Evolutionary conservation across 768 basidiomycete species (phyloP), one percentile per base, ranked within the genome.

Genomic region (Pleurotus eryngii): DNA sequence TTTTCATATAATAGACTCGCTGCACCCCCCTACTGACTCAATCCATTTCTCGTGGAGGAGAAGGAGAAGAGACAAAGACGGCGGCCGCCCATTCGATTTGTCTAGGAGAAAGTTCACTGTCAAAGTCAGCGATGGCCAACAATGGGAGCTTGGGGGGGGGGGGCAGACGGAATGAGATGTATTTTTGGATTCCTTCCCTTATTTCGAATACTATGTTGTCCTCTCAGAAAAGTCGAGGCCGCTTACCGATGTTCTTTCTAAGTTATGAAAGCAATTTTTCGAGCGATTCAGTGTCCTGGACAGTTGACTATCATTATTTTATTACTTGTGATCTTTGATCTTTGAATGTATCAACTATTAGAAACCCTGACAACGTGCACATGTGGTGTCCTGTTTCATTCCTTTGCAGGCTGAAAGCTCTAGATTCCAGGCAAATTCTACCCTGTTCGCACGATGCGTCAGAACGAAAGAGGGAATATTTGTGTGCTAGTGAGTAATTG

Each of bases 151-250:
- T n/a, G n/a, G n/a, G n/a, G n/a, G n/a, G n/a, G n/a, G n/a, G n/a
- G n/a, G n/a, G n/a, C n/a, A n/a, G n/a, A n/a, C n/a, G n/a, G n/a
- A n/a, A n/a, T n/a, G 81, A 89, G 64, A 84, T 92, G 48, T 98
- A 99, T 69, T 73, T 69, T 73, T 98, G 63, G 96, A 98, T 67
- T 87, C 92, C 3, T 98, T 98, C 81, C 97, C 97, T 0, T n/a
- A n/a, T n/a, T 98, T 98, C 74, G 93, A 98, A 73, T 96, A 95
- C 67, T 98, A 94, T 63, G 89, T 98, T 48, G 87, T 99, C n/a
- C 70, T 99, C 50, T 99, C 50, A 77, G 95, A 58, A 83, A 89
- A 61, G 92, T 96, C 45, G 94, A 96, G 70, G 87, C 92, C 92
- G 15, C 73, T 99, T 38, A 96, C 97, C 3, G 90, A 95, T 56